Evolutionary conservation across 306 rosid species (phyloP).

Genomic region (Lathyrus tuberosus): DNA sequence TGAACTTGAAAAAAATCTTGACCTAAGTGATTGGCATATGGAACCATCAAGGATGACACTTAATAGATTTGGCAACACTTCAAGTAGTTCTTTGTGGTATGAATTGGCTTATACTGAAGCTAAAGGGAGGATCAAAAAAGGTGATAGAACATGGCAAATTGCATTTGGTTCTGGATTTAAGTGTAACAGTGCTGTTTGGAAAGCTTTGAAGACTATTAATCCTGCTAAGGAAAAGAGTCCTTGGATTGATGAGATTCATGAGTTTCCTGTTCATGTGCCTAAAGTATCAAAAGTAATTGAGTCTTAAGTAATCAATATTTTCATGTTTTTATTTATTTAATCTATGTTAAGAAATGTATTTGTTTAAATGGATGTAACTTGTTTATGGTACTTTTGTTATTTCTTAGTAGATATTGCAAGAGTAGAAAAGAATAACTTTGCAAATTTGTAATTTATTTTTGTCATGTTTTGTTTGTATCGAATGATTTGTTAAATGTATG

Average conservation of each 20-base stretch:
- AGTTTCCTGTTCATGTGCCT: constrained; percentile 16
- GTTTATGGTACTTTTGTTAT: background rate
- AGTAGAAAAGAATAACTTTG: background rate
- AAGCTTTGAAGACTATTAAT: constrained; percentile 10
- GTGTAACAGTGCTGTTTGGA: constrained; percentile 13
- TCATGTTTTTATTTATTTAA: background rate
- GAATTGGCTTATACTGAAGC: constrained; percentile 12
- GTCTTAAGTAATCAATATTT: background rate
- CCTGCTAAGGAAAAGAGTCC: constrained; percentile 8
- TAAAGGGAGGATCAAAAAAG: constrained; percentile 6
- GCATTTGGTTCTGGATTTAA: constrained; percentile 18
- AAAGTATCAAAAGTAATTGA: background rate
- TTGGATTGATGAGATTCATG: constrained; percentile 15
- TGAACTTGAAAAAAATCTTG: constrained; percentile 3
- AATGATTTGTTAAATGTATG: background rate
- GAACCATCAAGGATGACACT: constrained; percentile 22
- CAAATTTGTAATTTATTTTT: background rate
- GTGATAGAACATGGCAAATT: constrained; percentile 13
- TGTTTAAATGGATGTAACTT: background rate
- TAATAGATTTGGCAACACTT: constrained; percentile 10
- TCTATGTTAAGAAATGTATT: background rate
- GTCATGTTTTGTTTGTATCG: background rate
- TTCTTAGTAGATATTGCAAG: background rate
- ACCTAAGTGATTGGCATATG: constrained; percentile 12
- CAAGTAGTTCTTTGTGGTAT: constrained; percentile 12